Evolutionary conservation across 139 green algal genomes (phyloP), one percentile per base, ranked within the genome.

Genomic region (Micractinium sp.): DNA sequence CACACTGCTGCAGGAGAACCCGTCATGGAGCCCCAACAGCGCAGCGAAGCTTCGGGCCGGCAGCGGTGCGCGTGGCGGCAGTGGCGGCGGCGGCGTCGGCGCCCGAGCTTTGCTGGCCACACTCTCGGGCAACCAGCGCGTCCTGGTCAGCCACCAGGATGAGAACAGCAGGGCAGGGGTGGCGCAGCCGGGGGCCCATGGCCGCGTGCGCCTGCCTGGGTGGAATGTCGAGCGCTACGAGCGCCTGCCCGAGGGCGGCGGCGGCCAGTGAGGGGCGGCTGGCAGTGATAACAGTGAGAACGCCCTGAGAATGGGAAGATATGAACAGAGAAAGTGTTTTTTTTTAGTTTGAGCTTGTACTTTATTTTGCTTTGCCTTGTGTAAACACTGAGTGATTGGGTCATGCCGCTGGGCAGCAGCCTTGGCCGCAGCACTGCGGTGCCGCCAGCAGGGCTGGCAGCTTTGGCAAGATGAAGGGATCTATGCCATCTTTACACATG

Each of bases 81-180:
- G 73, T 18, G 74, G 33, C 74, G 0, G 33, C 33, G 74, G 74
- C 74, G 35, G 74, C 74, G 74, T n/a, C 36, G 16, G 13, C 15
- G n/a, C 33, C 33, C 33, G 74, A 5, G 80, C 16, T 7, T 27
- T 85, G 27, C 47, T 69, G 29, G 80, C 25, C 4, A 0, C 80
- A 38, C 80, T 85, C 0, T 85, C 80, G 13, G 47, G 80, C 80
- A 53, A 47, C 35, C 74, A 31, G 33, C 80, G 80, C 53, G 29
- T 23, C 39, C 27, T 69, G 80, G 53, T 73, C 53, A 47, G 7
- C 35, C 25, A 27, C 23, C 80, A 85, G n/a, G 80, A 85, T 29
- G 80, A 85, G 80, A 85, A 85, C 80, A 71, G 80, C 53, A 31
- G 76, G 47, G 47, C 47, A 9, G 47, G 47, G 47, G 47, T 56